Evolutionary conservation across 345 rosid genomes (phyloP).

Genomic region (Combretum micranthum): DNA sequence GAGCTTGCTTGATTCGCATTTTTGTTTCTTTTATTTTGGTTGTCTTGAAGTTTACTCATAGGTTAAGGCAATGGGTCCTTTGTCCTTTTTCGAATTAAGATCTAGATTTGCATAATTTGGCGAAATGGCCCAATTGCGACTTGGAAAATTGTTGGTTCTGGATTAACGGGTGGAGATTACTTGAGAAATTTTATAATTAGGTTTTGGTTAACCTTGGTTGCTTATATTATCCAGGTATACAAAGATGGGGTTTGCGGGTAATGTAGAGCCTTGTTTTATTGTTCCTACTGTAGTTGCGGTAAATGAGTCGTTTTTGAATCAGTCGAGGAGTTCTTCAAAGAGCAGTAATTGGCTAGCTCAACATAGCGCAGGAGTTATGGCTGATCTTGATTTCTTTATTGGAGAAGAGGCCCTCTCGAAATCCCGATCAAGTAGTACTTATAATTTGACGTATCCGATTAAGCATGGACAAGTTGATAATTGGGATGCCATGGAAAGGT

Average conservation of each 20-base stretch:
- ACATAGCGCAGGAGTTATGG: conserved; percentile 92
- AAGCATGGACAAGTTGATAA: conserved; percentile 86
- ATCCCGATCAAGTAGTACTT: conserved; percentile 68
- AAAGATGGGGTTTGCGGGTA: conserved; percentile 95
- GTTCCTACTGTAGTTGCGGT: conserved; percentile 86
- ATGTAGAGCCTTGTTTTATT: conserved; percentile 95
- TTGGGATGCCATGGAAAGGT: conserved; percentile 98
- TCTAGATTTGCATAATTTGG: conserved; percentile 21
- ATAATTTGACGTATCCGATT: conserved; percentile 78
- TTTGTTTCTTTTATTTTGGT: neutral
- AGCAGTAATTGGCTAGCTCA: conserved; percentile 71
- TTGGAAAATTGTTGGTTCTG: neutral
- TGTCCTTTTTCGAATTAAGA: neutral
- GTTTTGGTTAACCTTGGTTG: conserved; percentile 1
- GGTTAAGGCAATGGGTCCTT: too few species aligned
- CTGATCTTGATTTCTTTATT: conserved; percentile 88
- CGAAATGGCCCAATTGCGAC: conserved; percentile 19
- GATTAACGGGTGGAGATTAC: neutral
- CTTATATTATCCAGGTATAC: conserved; percentile 51
- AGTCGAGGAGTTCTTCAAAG: conserved; percentile 56
- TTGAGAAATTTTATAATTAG: neutral
- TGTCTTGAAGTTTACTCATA: neutral
- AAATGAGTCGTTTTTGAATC: conserved; percentile 80
- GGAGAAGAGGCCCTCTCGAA: conserved; percentile 79
- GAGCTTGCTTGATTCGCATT: neutral